These are phyloP conservation scores for Toxicodendron radicans DNA, from an alignment of 345 rosid genomes.

Conservation along the genomic window DNA sequence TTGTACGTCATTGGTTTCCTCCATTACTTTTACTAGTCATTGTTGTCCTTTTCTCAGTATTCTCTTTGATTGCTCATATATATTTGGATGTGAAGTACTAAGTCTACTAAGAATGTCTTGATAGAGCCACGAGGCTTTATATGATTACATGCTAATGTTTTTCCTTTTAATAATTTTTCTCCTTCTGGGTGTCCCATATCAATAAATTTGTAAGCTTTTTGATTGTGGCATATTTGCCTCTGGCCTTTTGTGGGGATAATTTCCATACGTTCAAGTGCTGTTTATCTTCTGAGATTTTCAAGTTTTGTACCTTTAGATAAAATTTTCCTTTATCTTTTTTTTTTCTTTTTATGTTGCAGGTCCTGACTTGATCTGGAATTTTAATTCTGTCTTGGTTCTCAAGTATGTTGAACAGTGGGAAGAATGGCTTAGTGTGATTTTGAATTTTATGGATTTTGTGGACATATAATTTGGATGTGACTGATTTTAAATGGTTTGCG, in stretches of 20 bases:
- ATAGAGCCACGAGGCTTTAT: not conserved
- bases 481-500: constrained; percentile 40
- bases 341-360: constrained; percentile 1
- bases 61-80: not conserved
- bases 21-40: not conserved
- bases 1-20: not conserved
- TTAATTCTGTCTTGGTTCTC: not conserved
- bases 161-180: not conserved
- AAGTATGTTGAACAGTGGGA: constrained; percentile 7
- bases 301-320: not conserved
- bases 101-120: not conserved
- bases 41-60: not conserved
- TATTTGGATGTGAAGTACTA: not conserved
- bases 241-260: not conserved
- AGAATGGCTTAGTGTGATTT: constrained; percentile 13
- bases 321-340: not conserved
- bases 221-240: not conserved
- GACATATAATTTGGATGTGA: constrained; percentile 15
- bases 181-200: not conserved
- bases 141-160: not conserved
- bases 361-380: not conserved
- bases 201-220: not conserved
- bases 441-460: constrained; percentile 6
- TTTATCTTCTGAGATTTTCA: not conserved
- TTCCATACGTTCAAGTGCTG: not conserved